Percentiles rank a stretch among this genome's conserved stretches.
phyloP scores from a whole-genome alignment of 139 green algal species.

The Axilococcus clingmanii region DNA sequence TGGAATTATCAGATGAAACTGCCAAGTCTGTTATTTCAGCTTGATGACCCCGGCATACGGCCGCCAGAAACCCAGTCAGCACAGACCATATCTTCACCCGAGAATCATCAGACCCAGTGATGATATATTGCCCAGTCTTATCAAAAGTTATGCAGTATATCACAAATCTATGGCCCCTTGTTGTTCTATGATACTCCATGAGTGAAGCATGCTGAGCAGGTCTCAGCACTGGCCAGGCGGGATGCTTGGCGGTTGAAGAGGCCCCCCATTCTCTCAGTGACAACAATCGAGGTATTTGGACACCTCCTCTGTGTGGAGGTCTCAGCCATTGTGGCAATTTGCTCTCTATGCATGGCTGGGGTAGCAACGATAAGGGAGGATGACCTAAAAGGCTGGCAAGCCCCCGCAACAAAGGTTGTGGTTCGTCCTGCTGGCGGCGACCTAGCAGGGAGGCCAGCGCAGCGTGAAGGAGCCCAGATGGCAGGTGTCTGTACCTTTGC shows the following conservation, averaged over 20 bases:
- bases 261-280: not conserved
- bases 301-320: too few relatives aligned
- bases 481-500: slow-evolving; percentile 26
- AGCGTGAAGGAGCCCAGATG: slow-evolving; percentile 19
- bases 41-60: slow-evolving; percentile 44
- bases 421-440: slow-evolving; percentile 5
- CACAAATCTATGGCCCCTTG: slow-evolving; percentile 53
- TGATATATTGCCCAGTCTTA: slow-evolving; percentile 31
- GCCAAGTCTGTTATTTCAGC: slow-evolving; percentile 61
- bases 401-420: slow-evolving; percentile 10
- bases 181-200: slow-evolving; percentile 41
- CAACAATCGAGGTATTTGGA: too few relatives aligned
- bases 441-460: slow-evolving; percentile 34
- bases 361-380: slow-evolving; percentile 12
- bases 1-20: slow-evolving; percentile 31
- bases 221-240: too few relatives aligned
- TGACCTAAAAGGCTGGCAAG: slow-evolving; percentile 25
- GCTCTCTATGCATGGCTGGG: too few relatives aligned
- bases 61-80: slow-evolving; percentile 44
- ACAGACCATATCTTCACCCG: slow-evolving; percentile 74
- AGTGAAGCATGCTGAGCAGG: too few relatives aligned
- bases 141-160: slow-evolving; percentile 69
- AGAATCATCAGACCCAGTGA: slow-evolving; percentile 75
- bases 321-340: too few relatives aligned
- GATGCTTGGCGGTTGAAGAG: not conserved